Percentiles rank a stretch among this genome's conserved stretches.
Conservation (phyloP, 2,329 filamentous ascomycete species). For the Talaromyces atroroseus region DNA sequence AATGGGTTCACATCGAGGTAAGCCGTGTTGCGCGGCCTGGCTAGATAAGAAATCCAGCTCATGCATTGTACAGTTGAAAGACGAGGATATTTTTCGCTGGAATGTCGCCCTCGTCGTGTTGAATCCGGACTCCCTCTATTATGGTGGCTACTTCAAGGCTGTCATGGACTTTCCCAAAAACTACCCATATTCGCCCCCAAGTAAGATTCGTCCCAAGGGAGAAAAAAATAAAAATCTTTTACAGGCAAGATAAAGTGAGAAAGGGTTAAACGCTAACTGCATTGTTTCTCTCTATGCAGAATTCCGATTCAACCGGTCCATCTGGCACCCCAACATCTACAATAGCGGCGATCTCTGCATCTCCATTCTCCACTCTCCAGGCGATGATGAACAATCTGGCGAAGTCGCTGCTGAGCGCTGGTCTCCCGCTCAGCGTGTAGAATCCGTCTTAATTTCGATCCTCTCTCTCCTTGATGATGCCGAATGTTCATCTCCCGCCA, state of each 20-base stretch:
- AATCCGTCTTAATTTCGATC: constrained; percentile 89
- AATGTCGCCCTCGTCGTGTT: constrained; percentile 83
- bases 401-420: constrained; percentile 86
- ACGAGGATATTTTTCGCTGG: constrained; percentile 84
- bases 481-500: constrained; percentile 87
- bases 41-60: background rate
- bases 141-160: constrained; percentile 88
- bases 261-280: background rate
- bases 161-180: constrained; percentile 82
- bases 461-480: constrained; percentile 88
- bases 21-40: constrained; percentile 20
- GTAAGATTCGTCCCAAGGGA: constrained; percentile 29
- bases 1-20: constrained; percentile 89
- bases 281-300: constrained; percentile 39
- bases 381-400: constrained; percentile 87
- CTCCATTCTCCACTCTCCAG: constrained; percentile 88
- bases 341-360: constrained; percentile 87
- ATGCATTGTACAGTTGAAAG: constrained; percentile 58
- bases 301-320: constrained; percentile 74
- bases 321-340: constrained; percentile 94
- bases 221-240: background rate
- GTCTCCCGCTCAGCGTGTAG: constrained; percentile 89
- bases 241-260: background rate
- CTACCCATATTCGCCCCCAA: constrained; percentile 82
- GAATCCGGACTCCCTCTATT: constrained; percentile 85